A percentile compares a stretch with the other conserved stretches of the same genome.
phyloP scores from a whole-genome alignment of 139 green algal species.

The Chlamydomonas schloesseri region DNA sequence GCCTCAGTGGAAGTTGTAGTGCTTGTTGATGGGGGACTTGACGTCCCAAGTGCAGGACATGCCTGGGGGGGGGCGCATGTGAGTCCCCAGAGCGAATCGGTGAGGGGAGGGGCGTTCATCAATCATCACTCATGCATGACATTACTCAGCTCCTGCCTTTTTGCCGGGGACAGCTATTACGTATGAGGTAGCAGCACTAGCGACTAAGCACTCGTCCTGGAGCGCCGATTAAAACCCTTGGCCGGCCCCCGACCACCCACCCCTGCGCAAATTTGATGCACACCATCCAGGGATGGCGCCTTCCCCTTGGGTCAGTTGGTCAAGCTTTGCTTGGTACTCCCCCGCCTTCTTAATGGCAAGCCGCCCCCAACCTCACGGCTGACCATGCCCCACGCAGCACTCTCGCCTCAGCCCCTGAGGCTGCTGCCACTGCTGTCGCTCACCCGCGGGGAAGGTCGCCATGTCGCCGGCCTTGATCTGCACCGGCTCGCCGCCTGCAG shows the following conservation, averaged over 20 bases:
- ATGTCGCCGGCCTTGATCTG: constrained; percentile 70
- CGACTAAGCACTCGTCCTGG: no score
- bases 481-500: constrained; percentile 61
- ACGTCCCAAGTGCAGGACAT: constrained; percentile 74
- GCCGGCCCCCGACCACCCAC: background rate
- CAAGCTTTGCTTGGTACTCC: no score
- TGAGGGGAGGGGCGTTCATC: no score
- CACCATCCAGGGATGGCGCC: no score
- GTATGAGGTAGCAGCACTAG: no score
- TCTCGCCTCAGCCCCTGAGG: no score
- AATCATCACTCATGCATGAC: no score
- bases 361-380: no score
- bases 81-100: background rate
- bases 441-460: constrained; percentile 70
- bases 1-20: constrained; percentile 77
- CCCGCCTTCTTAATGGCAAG: no score
- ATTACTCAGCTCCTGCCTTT: background rate
- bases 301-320: no score
- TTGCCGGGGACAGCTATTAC: background rate
- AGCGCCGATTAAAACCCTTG: background rate
- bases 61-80: background rate
- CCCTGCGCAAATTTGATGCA: no score
- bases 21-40: constrained; percentile 69
- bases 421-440: constrained; percentile 1
- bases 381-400: no score